Percentiles rank a stretch among this genome's conserved stretches.
These are phyloP conservation scores for Panellus pusillus DNA, from an alignment of 768 basidiomycete species.

Conservation along the genomic window DNA sequence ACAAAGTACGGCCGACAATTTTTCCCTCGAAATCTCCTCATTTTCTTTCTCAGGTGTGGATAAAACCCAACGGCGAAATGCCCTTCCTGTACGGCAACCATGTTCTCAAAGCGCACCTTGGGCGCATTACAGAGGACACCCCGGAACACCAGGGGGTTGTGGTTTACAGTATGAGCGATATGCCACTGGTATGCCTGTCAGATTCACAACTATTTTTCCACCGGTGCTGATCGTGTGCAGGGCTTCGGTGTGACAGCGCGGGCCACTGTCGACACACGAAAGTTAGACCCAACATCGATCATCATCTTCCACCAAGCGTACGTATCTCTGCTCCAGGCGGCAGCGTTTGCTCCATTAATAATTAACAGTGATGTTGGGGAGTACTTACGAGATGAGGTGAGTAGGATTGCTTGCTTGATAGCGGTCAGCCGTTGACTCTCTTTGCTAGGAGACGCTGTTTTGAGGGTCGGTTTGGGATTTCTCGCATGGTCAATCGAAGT, in stretches of 20 bases:
- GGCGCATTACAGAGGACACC: conserved; percentile 97
- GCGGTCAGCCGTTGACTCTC: conserved; percentile 17
- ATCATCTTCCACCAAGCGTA: conserved; percentile 99
- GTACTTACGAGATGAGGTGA: conserved; percentile 94
- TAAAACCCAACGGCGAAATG: conserved; percentile 99
- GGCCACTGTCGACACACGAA: conserved; percentile 93
- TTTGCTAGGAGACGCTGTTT: conserved; percentile 73
- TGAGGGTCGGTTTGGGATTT: conserved; percentile 32
- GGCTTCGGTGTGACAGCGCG: conserved; percentile 98
- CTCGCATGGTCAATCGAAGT: conserved; percentile 11
- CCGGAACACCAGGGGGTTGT: conserved; percentile 99
- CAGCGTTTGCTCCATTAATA: conserved; percentile 10
- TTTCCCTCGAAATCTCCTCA: background rate
- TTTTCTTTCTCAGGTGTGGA: conserved; percentile 74
- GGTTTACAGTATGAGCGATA: conserved; percentile 93
- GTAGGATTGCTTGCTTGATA: conserved; percentile 13
- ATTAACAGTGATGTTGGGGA: conserved; percentile 87
- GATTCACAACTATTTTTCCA: background rate
- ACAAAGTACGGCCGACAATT: conserved; percentile 64
- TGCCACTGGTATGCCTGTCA: conserved; percentile 69
- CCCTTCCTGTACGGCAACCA: conserved; percentile 99
- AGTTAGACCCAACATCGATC: conserved; percentile 95
- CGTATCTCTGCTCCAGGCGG: conserved; percentile 26
- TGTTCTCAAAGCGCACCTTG: conserved; percentile 97
- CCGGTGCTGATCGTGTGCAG: conserved; percentile 40